Percentiles rank a stretch among this genome's conserved stretches.
Conservation (phyloP, 2,329 filamentous ascomycete genomes). For the Fusarium buharicum region DNA sequence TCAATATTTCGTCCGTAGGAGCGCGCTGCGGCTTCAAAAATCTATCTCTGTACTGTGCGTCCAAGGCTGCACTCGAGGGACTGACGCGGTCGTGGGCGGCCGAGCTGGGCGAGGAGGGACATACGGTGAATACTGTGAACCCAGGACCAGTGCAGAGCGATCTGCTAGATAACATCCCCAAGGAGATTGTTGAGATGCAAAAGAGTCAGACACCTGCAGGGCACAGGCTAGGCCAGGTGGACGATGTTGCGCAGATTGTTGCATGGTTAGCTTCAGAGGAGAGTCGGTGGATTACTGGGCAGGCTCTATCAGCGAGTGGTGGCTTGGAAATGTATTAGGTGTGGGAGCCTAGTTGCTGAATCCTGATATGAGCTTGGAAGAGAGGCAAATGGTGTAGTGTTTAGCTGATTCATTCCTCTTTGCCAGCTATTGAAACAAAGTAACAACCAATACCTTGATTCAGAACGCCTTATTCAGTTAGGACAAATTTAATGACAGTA, state of each 20-base stretch:
- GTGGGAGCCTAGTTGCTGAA: no score
- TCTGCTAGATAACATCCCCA: conserved; percentile 59
- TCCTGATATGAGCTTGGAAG: no score
- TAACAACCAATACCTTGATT: no score
- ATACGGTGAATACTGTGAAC: conserved; percentile 69
- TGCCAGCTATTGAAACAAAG: no score
- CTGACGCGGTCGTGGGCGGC: conserved; percentile 68
- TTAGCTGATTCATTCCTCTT: no score
- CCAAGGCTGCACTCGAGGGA: conserved; percentile 31
- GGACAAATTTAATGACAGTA: neutral
- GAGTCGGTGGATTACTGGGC: conserved; percentile 63
- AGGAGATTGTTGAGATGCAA: conserved; percentile 24
- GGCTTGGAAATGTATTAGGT: conserved; percentile 29
- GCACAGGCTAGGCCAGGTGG: conserved; percentile 60
- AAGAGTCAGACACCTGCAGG: conserved; percentile 59
- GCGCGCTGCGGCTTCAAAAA: conserved; percentile 25
- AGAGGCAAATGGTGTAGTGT: no score
- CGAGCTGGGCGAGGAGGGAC: conserved; percentile 59
- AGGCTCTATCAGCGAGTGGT: conserved; percentile 66
- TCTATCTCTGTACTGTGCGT: conserved; percentile 27
- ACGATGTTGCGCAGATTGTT: conserved; percentile 67
- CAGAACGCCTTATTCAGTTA: no score
- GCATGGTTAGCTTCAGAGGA: conserved; percentile 63
- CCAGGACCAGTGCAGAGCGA: conserved; percentile 69
- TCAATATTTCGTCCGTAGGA: conserved; percentile 29